A percentile compares a stretch with the other conserved stretches of the same genome.
These are phyloP conservation scores for Sclerotinia subarctica DNA, from an alignment of 2,329 filamentous ascomycete species.

Conservation along the genomic window DNA sequence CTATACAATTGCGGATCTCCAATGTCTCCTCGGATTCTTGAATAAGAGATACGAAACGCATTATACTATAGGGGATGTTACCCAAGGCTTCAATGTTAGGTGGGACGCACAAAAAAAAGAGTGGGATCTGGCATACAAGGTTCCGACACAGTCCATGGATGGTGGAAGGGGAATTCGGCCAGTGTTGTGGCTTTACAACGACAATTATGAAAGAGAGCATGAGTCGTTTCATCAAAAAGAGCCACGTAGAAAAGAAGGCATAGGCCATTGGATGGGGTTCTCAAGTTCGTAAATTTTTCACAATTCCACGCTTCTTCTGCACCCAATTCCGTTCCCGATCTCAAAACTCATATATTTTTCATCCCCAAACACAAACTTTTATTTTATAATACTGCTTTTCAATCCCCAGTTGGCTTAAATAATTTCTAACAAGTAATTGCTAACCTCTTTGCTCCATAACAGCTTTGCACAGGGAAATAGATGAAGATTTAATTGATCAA, in stretches of 20 bases:
- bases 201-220: neutral
- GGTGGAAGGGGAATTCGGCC: neutral
- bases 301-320: neutral
- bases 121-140: neutral
- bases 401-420: neutral
- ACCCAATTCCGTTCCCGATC: neutral
- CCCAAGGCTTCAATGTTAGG: neutral
- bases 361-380: neutral
- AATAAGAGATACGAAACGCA: neutral
- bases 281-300: neutral
- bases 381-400: neutral
- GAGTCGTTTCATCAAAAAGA: neutral
- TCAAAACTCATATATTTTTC: neutral
- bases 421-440: neutral
- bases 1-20: neutral
- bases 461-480: neutral
- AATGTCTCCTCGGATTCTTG: neutral
- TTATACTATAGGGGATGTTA: neutral
- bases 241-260: neutral
- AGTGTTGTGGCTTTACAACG: neutral
- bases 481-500: neutral
- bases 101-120: neutral
- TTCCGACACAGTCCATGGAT: neutral
- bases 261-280: slow-evolving; percentile 3
- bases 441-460: neutral